A percentile compares a stretch with the other conserved stretches of the same genome.
Evolutionary conservation across 257 asterid species (phyloP).

Genomic region (Galeopsis tetrahit): DNA sequence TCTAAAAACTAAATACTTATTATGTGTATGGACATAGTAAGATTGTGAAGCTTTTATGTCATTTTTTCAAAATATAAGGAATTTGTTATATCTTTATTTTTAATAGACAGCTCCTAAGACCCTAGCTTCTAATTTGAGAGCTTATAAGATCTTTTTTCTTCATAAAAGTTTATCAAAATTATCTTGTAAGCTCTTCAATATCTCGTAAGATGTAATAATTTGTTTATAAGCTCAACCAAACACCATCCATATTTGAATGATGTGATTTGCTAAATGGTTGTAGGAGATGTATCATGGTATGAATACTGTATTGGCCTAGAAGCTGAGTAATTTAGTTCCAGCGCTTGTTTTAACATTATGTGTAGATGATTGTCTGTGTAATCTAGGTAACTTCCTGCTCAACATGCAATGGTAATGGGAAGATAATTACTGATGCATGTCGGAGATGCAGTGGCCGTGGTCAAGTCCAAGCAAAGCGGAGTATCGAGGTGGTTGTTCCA

Average conservation of each 20-base stretch:
- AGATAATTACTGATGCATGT: slow-evolving; percentile 77
- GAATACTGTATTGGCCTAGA: slow-evolving; percentile 15
- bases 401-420: slow-evolving; percentile 85
- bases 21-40: neutral
- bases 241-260: neutral
- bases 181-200: slow-evolving; percentile 1
- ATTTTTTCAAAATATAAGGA: neutral
- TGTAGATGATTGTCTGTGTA: slow-evolving; percentile 58
- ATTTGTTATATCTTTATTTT: slow-evolving; percentile 4
- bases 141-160: neutral
- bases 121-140: slow-evolving; percentile 12
- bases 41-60: neutral
- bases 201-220: neutral
- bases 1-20: neutral
- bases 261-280: slow-evolving; percentile 16
- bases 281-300: neutral
- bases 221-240: slow-evolving; percentile 9
- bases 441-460: slow-evolving; percentile 77
- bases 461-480: slow-evolving; percentile 64
- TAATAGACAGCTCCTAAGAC: neutral
- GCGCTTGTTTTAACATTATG: slow-evolving; percentile 45
- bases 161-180: neutral
- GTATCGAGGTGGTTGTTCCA: slow-evolving; percentile 74
- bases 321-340: slow-evolving; percentile 26
- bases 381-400: slow-evolving; percentile 87